Base-by-base conservation (phyloP, 257 asterid genomes). In the Rauvolfia tetraphylla region DNA sequence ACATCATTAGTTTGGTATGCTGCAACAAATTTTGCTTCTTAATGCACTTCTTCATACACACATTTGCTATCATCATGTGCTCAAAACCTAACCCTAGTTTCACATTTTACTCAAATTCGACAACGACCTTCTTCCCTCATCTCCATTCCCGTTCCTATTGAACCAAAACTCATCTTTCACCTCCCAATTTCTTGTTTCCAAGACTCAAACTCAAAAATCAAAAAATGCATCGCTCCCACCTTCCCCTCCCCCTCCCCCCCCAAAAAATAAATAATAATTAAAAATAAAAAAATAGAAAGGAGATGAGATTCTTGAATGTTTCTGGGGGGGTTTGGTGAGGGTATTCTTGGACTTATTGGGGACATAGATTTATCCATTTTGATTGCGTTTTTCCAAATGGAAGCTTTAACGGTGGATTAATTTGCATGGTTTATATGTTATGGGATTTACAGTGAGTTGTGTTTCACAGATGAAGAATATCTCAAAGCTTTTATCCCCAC, bases 1-100 rank as follows among this genome's bases (percentile, higher is more conserved):
- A 76, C 77, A 80, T 73, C 80, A 56, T 38, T 58, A 72, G 58
- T 78, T 72, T 78, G 77, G 74, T 78, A 72, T 72, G 81, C 73
- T 25, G 48, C 81, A 72, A 78, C 81, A 59, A 61, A 0, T 62
- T 72, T 48, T 44, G 5, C 29, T 27, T 72, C 42, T 53, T 66
- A 59, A 39, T 41, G 61, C 44, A 18, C 44, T 27, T 36, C 33
- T 22, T 36, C n/a, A 29, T 42, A 49, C 12, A 0, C 0, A 31
- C 36, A 46, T 71, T 25, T 17, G 1, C 20, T 29, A 9, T 63
- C 38, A 5, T 65, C 66, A 49, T 75, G 54, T 66, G 73, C 73
- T 13, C 22, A 53, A 66, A 25, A 27, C 75, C 80, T 68, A 53
- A 54, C 57, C 36, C 44, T 51, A 7, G 38, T 75, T 44, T 22